These are phyloP conservation scores for Polyporus tsugae DNA, from an alignment of 1,284 basidiomycete species.

Conservation along the genomic window DNA sequence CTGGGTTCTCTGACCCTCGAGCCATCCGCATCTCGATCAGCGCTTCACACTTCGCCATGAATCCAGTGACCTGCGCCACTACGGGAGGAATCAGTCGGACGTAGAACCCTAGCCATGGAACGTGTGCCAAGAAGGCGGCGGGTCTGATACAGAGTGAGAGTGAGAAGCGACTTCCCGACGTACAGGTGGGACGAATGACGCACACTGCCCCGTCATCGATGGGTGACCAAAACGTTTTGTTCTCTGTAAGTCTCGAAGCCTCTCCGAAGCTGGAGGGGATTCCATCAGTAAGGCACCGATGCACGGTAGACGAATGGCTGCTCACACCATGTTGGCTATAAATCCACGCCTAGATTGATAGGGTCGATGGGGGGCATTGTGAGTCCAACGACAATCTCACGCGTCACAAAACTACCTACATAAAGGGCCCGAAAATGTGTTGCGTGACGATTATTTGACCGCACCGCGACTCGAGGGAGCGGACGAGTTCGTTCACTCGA, in stretches of 20 bases:
- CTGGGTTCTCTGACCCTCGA: not conserved
- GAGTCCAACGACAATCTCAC: not conserved
- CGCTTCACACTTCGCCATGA: not conserved
- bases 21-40: slow-evolving; percentile 5
- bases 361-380: not conserved
- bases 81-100: not conserved
- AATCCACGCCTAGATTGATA: not conserved
- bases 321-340: not conserved
- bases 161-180: not conserved
- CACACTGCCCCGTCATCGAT: not conserved
- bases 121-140: not conserved
- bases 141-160: not conserved
- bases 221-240: not conserved
- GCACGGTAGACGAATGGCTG: too few relatives aligned
- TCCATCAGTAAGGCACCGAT: too few relatives aligned
- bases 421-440: not conserved
- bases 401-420: not conserved
- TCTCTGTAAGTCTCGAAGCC: not conserved
- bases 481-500: not conserved
- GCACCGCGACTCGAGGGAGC: not conserved
- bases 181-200: not conserved
- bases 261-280: not conserved
- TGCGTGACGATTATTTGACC: not conserved
- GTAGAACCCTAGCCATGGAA: slow-evolving; percentile 3
- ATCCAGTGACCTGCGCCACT: not conserved